Percentiles rank a stretch among this genome's conserved stretches.
phyloP scores from a whole-genome alignment of 2,329 filamentous ascomycete genomes.

The Mycosphaerella arachidis region DNA sequence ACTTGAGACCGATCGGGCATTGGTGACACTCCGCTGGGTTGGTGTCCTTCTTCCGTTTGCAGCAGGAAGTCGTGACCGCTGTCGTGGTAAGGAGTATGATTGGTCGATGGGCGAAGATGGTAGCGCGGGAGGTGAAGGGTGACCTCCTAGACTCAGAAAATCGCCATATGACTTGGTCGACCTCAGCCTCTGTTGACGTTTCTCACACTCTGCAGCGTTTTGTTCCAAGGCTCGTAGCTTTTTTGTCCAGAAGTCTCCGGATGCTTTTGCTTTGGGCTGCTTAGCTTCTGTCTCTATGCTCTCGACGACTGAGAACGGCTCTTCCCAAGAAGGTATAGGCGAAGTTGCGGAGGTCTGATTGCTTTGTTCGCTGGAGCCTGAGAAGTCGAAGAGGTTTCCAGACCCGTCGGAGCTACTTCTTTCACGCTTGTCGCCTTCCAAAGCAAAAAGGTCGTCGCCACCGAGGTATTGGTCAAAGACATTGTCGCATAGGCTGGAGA shows the following conservation, averaged over 20 bases:
- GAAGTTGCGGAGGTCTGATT: conserved; percentile 42
- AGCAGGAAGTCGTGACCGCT: conserved; percentile 22
- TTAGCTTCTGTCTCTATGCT: conserved; percentile 21
- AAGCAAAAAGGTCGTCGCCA: conserved; percentile 49
- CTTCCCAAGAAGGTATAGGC: conserved; percentile 46
- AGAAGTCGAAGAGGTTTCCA: conserved; percentile 48
- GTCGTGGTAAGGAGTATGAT: conserved; percentile 28
- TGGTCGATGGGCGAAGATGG: conserved; percentile 28
- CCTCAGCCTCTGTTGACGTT: conserved; percentile 38
- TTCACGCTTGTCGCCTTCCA: conserved; percentile 46
- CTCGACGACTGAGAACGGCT: conserved; percentile 5
- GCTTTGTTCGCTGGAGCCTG: conserved; percentile 47
- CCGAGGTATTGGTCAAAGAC: conserved; percentile 62
- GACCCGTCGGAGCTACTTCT: conserved; percentile 47
- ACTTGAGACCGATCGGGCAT: conserved; percentile 31
- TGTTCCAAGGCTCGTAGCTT: conserved; percentile 50
- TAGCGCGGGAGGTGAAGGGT: conserved; percentile 32
- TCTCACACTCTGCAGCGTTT: conserved; percentile 43
- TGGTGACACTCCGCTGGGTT: conserved; percentile 23
- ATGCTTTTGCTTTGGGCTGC: conserved; percentile 38
- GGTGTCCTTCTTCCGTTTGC: conserved; percentile 30
- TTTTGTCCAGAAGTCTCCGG: conserved; percentile 51
- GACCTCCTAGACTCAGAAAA: conserved; percentile 34
- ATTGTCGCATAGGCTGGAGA: conserved; percentile 56
- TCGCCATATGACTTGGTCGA: conserved; percentile 33